phyloP scores from a whole-genome alignment of 192 early-diverging fungal species.

The Entomortierella chlamydospora region DNA sequence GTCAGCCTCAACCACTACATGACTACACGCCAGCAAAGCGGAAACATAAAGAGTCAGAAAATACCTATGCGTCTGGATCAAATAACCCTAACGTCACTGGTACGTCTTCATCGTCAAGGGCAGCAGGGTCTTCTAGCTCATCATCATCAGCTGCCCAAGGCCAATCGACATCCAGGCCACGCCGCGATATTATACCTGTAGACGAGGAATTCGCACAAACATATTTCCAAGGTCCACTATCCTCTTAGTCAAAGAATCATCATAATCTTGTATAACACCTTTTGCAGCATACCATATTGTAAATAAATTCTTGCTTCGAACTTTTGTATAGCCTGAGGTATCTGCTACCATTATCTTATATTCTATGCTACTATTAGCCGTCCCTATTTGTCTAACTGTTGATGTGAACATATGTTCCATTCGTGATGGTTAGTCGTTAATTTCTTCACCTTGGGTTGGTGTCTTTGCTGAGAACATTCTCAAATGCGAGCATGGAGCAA shows the following conservation, averaged over 20 bases:
- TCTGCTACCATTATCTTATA: too few relatives aligned
- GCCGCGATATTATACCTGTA: conserved; percentile 14
- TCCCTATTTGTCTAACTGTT: too few relatives aligned
- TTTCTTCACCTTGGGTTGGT: too few relatives aligned
- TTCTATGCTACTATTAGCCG: too few relatives aligned
- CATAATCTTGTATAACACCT: neutral
- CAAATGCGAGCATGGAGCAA: too few relatives aligned
- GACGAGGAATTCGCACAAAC: conserved; percentile 49
- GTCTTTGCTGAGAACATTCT: too few relatives aligned
- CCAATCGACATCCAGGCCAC: neutral
- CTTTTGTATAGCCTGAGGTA: too few relatives aligned
- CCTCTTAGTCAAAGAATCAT: neutral
- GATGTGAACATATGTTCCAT: too few relatives aligned
- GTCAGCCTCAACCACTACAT: conserved; percentile 31
- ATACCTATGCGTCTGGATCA: neutral
- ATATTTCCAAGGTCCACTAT: conserved; percentile 25
- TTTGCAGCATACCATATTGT: too few relatives aligned
- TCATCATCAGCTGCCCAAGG: neutral
- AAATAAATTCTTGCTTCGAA: too few relatives aligned
- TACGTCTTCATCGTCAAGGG: conserved; percentile 7
- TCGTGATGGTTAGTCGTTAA: too few relatives aligned
- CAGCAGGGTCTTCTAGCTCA: conserved; percentile 6
- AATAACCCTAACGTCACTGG: too few relatives aligned
- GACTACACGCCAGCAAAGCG: conserved; percentile 23
- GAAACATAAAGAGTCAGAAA: conserved; percentile 13